phyloP scores from a whole-genome alignment of 2,329 filamentous ascomycete genomes.

The Didymosphaeria variabile region DNA sequence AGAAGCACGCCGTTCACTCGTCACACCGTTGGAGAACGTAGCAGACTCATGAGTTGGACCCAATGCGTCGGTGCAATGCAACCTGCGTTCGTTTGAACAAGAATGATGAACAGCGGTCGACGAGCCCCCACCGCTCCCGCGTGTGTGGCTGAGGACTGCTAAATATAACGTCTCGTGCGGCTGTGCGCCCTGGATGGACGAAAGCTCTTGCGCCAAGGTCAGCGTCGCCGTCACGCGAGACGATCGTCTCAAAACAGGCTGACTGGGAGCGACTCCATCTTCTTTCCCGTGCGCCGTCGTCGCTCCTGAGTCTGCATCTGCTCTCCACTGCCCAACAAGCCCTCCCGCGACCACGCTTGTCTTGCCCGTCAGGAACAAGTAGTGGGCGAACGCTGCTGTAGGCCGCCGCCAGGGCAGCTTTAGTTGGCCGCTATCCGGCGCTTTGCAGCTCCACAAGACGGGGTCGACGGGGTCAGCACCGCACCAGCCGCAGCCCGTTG shows the following conservation, averaged over 20 bases:
- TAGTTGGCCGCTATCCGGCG: slow-evolving; percentile 3
- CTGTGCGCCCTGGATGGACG: slow-evolving; percentile 2
- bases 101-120: neutral
- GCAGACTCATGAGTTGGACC: too few species aligned
- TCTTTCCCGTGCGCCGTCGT: neutral
- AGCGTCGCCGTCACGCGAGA: slow-evolving; percentile 8
- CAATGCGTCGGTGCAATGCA: too few species aligned
- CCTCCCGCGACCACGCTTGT: neutral
- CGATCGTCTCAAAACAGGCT: slow-evolving; percentile 1
- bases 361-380: slow-evolving; percentile 7
- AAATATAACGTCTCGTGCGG: slow-evolving; percentile 11
- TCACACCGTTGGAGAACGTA: too few species aligned
- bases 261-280: slow-evolving; percentile 4
- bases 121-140: neutral
- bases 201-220: slow-evolving; percentile 12
- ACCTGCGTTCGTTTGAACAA: too few species aligned
- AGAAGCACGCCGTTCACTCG: too few species aligned
- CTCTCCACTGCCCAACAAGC: neutral
- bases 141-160: slow-evolving; percentile 5
- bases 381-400: slow-evolving; percentile 1
- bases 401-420: neutral
- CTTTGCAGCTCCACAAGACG: slow-evolving; percentile 10
- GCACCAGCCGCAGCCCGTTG: slow-evolving; percentile 9
- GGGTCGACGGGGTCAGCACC: slow-evolving; percentile 5
- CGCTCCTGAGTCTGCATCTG: neutral